Base-by-base conservation (phyloP, 2,329 filamentous ascomycete species). In the Scleromitrula shiraiana region DNA sequence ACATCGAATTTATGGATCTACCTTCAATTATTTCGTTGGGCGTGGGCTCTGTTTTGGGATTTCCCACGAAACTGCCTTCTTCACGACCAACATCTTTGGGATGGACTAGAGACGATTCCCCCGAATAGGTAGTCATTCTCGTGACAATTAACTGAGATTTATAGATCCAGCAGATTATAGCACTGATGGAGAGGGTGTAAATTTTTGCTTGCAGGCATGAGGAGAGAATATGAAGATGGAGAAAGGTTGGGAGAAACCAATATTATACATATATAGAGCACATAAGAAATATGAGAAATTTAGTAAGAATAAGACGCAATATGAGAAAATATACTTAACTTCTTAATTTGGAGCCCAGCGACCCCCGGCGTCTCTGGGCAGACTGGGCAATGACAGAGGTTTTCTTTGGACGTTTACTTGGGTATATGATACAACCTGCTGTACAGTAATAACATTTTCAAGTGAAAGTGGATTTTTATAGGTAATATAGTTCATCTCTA, bases 1-100 rank as follows among this genome's bases (percentile, higher is more conserved):
- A 38, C 8, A 10, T 15, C 15, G 29, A n/a, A 26, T 7, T 22
- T 15, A 17, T 27, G 22, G 12, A 22, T 20, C 14, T 47, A 47
- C 45, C 45, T 47, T 42, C 38, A 15, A 15, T 47, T 4, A 15
- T 15, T 17, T 42, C 7, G 29, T 32, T 47, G n/a, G 12, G 30
- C 20, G 41, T 36, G n/a, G n/a, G n/a, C n/a, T n/a, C n/a, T n/a
- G n/a, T n/a, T n/a, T n/a, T n/a, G n/a, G n/a, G n/a, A n/a, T n/a
- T n/a, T n/a, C n/a, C n/a, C n/a, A n/a, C n/a, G n/a, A n/a, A n/a
- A n/a, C n/a, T n/a, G n/a, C n/a, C n/a, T n/a, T n/a, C n/a, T n/a
- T n/a, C n/a, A n/a, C n/a, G n/a, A n/a, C n/a, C n/a, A n/a, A n/a
- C n/a, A n/a, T n/a, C n/a, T n/a, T n/a, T n/a, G n/a, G n/a, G n/a